phyloP scores from a whole-genome alignment of 164 flowering plant species.

The Kingdonia uniflora region DNA sequence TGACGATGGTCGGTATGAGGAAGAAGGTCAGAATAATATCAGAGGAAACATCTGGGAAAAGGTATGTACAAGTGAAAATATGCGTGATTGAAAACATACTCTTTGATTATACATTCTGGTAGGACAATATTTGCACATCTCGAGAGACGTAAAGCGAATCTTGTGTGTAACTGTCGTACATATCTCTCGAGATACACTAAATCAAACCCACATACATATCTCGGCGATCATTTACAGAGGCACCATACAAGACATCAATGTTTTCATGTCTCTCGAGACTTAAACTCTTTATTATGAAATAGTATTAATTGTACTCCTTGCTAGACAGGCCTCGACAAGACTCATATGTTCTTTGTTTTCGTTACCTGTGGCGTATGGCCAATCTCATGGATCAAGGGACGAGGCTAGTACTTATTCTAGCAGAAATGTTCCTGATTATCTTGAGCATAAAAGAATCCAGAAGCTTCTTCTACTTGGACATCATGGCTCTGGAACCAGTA shows the following conservation, averaged over 20 bases:
- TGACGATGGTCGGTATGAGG: slow-evolving; percentile 97
- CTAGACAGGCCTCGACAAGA: slow-evolving; percentile 65
- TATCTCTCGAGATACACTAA: too few relatives aligned
- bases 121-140: too few relatives aligned
- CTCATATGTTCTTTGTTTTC: slow-evolving; percentile 63
- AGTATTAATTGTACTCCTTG: slow-evolving; percentile 16
- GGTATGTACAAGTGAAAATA: slow-evolving; percentile 41
- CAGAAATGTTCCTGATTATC: slow-evolving; percentile 55
- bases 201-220: too few relatives aligned
- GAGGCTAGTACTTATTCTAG: slow-evolving; percentile 47
- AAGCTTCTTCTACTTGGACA: slow-evolving; percentile 80
- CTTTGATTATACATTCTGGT: too few relatives aligned
- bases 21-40: slow-evolving; percentile 95
- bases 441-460: slow-evolving; percentile 54
- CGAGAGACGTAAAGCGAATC: too few relatives aligned
- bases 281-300: too few relatives aligned
- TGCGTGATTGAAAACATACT: too few relatives aligned
- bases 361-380: slow-evolving; percentile 68
- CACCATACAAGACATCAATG: too few relatives aligned
- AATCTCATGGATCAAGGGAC: slow-evolving; percentile 38
- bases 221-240: too few relatives aligned
- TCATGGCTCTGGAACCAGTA: slow-evolving; percentile 84
- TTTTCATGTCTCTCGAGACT: too few relatives aligned
- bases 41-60: slow-evolving; percentile 96
- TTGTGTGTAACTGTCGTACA: too few relatives aligned